Base-by-base conservation (phyloP, 352 stramenopile species). In the Pythium sp. region DNA sequence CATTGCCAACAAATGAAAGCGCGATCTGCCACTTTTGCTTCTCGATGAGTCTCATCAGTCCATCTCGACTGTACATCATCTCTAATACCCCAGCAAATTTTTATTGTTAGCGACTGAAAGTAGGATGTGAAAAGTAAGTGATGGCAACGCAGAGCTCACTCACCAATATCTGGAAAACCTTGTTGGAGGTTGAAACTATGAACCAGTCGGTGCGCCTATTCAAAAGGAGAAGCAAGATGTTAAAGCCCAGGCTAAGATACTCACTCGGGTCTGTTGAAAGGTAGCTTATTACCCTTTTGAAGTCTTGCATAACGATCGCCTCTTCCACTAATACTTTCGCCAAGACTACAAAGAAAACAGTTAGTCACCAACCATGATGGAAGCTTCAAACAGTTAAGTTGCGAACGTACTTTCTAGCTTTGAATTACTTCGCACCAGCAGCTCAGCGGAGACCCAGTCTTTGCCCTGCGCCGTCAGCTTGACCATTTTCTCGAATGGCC, bases 11-110 rank as follows among this genome's bases (percentile, higher is more conserved):
- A 68, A 90, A 92, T 6, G 80, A 80, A 34, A 86, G 69, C 28
- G 83, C 83, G 26, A 92, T 65, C 14, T 86, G 72, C 83, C 81
- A 92, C 41, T 78, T 80, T 54, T 86, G 73, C 55, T 81, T 82
- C 49, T 90, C 78, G 41, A 90, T 84, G n/a, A 92, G 72, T 56
- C 79, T 77, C 28, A 83, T 56, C 20, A 90, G 58, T 43, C 75
- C 74, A 57, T 92, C 83, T 22, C 80, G 79, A 46, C 73, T 87
- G 71, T 90, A 90, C 15, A 92, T 66, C n/a, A 77, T 73, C 34
- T 90, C 78, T 82, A 46, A 56, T 20, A 62, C 12, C 9, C 32
- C 1, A 54, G 22, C 57, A 26, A 30, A 32, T 11, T 26, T 26
- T 26, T 8, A 69, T 28, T 11, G 55, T 70, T n/a, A 62, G 3